Conservation (phyloP, 2,329 filamentous ascomycete genomes). For the Trichoderma hamatum region DNA sequence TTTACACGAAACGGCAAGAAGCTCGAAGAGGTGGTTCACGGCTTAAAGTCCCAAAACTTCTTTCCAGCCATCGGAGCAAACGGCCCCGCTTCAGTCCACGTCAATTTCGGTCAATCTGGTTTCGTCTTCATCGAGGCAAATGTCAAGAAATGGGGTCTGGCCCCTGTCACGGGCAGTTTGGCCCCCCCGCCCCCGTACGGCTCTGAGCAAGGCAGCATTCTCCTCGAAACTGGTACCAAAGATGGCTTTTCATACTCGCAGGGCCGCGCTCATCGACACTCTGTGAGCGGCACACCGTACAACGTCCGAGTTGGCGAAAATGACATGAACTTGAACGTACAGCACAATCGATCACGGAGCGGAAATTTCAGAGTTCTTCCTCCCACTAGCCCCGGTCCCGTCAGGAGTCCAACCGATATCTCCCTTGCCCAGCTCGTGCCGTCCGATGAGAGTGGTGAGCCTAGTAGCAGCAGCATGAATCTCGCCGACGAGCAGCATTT, state of each 20-base stretch:
- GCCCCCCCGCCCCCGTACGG: conserved; percentile 96
- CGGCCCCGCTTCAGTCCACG: conserved; percentile 87
- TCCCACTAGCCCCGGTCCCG: conserved; percentile 84
- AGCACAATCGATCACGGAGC: conserved; percentile 74
- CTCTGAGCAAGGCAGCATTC: conserved; percentile 93
- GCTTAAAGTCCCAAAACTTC: conserved; percentile 92
- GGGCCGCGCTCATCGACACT: conserved; percentile 52
- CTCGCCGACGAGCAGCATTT: conserved; percentile 34
- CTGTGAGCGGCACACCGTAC: conserved; percentile 43
- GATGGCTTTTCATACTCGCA: conserved; percentile 54
- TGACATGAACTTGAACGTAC: conserved; percentile 57
- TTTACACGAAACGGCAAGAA: conserved; percentile 99
- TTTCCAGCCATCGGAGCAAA: conserved; percentile 97
- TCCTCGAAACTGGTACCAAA: conserved; percentile 81
- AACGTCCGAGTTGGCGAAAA: conserved; percentile 49
- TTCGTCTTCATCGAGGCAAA: conserved; percentile 99
- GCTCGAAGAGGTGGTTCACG: conserved; percentile 90
- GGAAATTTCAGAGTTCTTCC: conserved; percentile 75
- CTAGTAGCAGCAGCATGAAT: conserved; percentile 37
- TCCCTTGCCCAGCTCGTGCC: conserved; percentile 84
- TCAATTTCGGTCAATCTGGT: conserved; percentile 96
- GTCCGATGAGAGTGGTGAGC: conserved; percentile 71
- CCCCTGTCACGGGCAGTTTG: conserved; percentile 91
- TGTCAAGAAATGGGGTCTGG: conserved; percentile 98
- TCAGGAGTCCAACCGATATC: conserved; percentile 92